Percentiles rank a stretch among this genome's conserved stretches.
Evolutionary conservation across 495 filamentous ascomycete species (phyloP).

Genomic region (Xylaria intraflava): DNA sequence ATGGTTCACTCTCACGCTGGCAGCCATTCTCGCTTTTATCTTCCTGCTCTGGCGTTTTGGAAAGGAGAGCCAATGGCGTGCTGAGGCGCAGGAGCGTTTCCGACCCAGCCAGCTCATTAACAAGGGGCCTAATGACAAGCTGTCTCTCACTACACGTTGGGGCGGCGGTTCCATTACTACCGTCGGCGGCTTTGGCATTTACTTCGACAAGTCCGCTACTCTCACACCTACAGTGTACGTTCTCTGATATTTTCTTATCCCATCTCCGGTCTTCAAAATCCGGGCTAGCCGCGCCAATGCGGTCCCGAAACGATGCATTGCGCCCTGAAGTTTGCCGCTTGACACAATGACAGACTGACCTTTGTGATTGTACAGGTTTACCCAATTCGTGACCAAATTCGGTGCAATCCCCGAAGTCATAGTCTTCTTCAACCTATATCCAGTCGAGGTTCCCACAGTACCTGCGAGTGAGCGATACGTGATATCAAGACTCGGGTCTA

Average conservation of each 20-base stretch:
- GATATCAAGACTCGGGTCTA: slow-evolving; percentile 31
- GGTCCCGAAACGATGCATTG: no score
- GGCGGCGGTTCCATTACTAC: slow-evolving; percentile 40
- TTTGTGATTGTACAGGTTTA: slow-evolving; percentile 30
- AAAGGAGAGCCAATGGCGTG: slow-evolving; percentile 65
- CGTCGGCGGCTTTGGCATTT: slow-evolving; percentile 53
- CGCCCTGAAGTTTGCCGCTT: background rate
- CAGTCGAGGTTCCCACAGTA: slow-evolving; percentile 47
- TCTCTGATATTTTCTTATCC: background rate
- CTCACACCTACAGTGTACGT: slow-evolving; percentile 42
- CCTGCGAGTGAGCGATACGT: slow-evolving; percentile 35
- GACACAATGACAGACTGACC: background rate
- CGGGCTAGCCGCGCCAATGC: background rate
- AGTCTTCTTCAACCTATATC: slow-evolving; percentile 59
- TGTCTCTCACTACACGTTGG: slow-evolving; percentile 34
- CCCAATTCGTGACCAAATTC: slow-evolving; percentile 60
- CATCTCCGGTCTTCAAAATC: background rate
- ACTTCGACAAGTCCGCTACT: slow-evolving; percentile 59
- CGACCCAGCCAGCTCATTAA: slow-evolving; percentile 40
- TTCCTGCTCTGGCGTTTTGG: slow-evolving; percentile 70
- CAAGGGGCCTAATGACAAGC: slow-evolving; percentile 14
- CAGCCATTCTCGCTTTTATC: slow-evolving; percentile 48
- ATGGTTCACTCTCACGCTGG: slow-evolving; percentile 67
- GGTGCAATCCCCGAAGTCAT: slow-evolving; percentile 49
- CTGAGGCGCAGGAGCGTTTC: slow-evolving; percentile 56